Evolutionary conservation across 1,284 basidiomycete genomes (phyloP).

Genomic region (Boletellus dicymbophilus): DNA sequence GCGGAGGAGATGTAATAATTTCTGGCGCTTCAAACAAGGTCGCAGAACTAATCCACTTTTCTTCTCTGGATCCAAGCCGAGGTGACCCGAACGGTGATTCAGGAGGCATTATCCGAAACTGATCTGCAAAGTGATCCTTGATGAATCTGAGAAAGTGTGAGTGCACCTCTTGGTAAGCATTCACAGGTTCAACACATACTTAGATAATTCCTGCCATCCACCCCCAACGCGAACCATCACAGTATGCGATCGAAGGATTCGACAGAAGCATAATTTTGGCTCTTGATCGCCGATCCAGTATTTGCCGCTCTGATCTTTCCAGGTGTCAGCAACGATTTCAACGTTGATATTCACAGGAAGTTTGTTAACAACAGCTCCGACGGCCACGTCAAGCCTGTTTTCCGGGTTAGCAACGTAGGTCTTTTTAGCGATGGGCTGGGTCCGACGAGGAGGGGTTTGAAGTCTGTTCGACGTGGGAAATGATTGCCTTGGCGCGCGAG

Average conservation of each 20-base stretch:
- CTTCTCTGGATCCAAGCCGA: constrained; percentile 50
- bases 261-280: constrained; percentile 87
- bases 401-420: constrained; percentile 84
- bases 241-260: constrained; percentile 88
- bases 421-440: constrained; percentile 46
- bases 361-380: constrained; percentile 88
- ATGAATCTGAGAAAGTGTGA: constrained; percentile 64
- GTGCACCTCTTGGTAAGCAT: background rate
- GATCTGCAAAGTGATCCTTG: constrained; percentile 81
- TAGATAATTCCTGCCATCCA: constrained; percentile 91
- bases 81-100: constrained; percentile 45
- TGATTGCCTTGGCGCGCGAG: constrained; percentile 65
- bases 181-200: constrained; percentile 48
- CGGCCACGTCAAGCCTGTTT: constrained; percentile 89
- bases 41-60: constrained; percentile 82
- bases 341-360: constrained; percentile 86
- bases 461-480: constrained; percentile 45
- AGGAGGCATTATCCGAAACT: constrained; percentile 62
- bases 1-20: constrained; percentile 47
- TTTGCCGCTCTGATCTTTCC: constrained; percentile 90
- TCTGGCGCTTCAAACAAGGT: constrained; percentile 59
- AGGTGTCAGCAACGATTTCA: constrained; percentile 78
- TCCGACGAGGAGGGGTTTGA: constrained; percentile 47
- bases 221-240: constrained; percentile 96
- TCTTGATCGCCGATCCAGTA: constrained; percentile 95